Base-by-base conservation (phyloP, 169 alveolate genomes). In the Eimeria falciformis region DNA sequence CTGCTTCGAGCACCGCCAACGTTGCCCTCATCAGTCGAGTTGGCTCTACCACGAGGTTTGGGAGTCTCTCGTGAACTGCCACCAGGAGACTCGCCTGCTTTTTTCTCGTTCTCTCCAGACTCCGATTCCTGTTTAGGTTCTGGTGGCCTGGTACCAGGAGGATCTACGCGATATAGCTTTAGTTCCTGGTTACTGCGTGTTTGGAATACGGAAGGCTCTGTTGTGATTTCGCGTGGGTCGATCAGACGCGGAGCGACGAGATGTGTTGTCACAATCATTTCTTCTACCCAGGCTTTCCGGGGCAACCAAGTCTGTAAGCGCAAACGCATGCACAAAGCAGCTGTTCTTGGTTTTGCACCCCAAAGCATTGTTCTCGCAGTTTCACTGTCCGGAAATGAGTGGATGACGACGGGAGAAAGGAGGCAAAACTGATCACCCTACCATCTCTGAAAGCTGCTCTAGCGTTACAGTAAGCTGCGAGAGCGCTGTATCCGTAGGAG, bases 171-270 rank as follows among this genome's bases (percentile, higher is more conserved):
- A 29, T 75, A 75, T 43, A 75, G 40, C 58, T 45, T 75, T 23
- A 75, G 25, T 23, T 45, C 84, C 47, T 75, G 84, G 45, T 75
- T 75, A 53, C 84, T 75, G 66, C 84, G 84, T 14, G 84, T 75
- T n/a, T 75, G 84, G 45, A 75, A 75, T 21, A 75, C 84, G 23
- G 84, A 75, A 25, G 18, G 66, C 25, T 75, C 84, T n/a, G 84
- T 75, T 33, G 90, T 56, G 47, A 82, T 82, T 23, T 65, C 58
- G 0, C 79, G 37, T 1, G 90, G 90, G 27, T 82, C 90, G 69
- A 82, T 56, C 2, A 82, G 71, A 23, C 78, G 77, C n/a, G 90
- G 90, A 6, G 90, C 90, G 45, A 82, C 90, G 18, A 82, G 62
- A 21, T 82, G 90, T 27, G 73, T 82, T 65, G 62, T 56, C 65